Conservation (phyloP, 441 rosid species). For the Flueggea neowawraea region DNA sequence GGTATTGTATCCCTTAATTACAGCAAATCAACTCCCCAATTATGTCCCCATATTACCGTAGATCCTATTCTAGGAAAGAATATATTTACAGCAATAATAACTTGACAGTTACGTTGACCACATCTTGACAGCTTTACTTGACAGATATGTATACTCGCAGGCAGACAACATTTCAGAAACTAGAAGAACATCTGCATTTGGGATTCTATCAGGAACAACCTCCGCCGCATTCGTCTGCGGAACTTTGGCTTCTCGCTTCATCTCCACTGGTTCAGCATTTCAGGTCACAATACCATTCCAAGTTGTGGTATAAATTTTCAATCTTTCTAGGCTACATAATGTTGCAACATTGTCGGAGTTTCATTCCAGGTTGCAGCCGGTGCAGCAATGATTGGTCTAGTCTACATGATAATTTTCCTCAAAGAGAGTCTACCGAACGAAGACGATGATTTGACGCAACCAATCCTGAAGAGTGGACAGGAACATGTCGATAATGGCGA, state of each 20-base stretch:
- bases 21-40: too few relatives aligned
- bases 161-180: conserved; percentile 52
- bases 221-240: conserved; percentile 52
- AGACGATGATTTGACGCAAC: conserved; percentile 30
- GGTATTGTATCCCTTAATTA: too few relatives aligned
- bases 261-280: conserved; percentile 49
- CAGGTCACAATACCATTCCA: conserved; percentile 32
- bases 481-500: conserved; percentile 20
- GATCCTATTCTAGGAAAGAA: too few relatives aligned
- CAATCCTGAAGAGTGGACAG: conserved; percentile 39
- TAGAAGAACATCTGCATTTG: conserved; percentile 61
- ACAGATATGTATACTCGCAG: conserved; percentile 34
- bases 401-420: conserved; percentile 82
- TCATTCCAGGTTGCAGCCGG: conserved; percentile 53
- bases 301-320: neutral
- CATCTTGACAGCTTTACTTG: too few relatives aligned
- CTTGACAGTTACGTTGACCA: too few relatives aligned
- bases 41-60: too few relatives aligned
- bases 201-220: conserved; percentile 54
- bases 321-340: too few relatives aligned
- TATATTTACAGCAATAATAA: too few relatives aligned
- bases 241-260: conserved; percentile 70
- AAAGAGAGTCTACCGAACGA: conserved; percentile 32
- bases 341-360: neutral
- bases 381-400: conserved; percentile 44